Conservation (phyloP, 768 basidiomycete species). For the Rubroboletus satanas region DNA sequence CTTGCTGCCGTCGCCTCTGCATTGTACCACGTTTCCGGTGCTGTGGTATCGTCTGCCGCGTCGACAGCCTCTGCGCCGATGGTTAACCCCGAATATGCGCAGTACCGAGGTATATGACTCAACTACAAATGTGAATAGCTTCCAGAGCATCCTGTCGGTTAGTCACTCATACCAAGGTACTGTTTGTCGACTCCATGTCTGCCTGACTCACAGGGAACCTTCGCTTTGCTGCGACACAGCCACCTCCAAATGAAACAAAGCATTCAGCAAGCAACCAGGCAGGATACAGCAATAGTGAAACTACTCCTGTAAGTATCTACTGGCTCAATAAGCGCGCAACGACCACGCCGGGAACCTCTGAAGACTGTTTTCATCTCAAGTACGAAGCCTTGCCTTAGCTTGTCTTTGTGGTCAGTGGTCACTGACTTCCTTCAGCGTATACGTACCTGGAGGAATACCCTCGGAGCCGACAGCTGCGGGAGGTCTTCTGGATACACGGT, state of each 20-base stretch:
- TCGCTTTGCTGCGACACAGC: slow-evolving; percentile 4
- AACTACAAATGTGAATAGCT: too few relatives aligned
- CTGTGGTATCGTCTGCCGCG: not conserved
- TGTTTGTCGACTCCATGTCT: not conserved
- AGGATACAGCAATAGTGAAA: slow-evolving; percentile 8
- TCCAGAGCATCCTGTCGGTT: too few relatives aligned
- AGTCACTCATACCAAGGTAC: not conserved
- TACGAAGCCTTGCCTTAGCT: slow-evolving; percentile 4
- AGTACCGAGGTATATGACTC: too few relatives aligned
- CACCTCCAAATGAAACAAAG: slow-evolving; percentile 3
- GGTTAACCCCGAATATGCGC: not conserved
- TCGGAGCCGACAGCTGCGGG: slow-evolving; percentile 21
- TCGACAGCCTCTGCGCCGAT: not conserved
- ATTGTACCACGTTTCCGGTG: not conserved
- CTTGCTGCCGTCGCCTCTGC: not conserved
- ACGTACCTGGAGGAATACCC: not conserved
- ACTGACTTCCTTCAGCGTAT: not conserved
- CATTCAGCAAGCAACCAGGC: slow-evolving; percentile 17
- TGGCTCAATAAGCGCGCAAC: not conserved
- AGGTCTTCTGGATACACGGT: not conserved
- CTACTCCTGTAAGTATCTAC: slow-evolving; percentile 4
- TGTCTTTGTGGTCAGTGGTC: not conserved
- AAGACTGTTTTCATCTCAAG: slow-evolving; percentile 35
- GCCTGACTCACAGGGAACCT: slow-evolving; percentile 7
- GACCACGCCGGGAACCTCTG: not conserved